A percentile compares a stretch with the other conserved stretches of the same genome.
phyloP scores from a whole-genome alignment of 2,329 filamentous ascomycete genomes.

The Neurospora crassa region DNA sequence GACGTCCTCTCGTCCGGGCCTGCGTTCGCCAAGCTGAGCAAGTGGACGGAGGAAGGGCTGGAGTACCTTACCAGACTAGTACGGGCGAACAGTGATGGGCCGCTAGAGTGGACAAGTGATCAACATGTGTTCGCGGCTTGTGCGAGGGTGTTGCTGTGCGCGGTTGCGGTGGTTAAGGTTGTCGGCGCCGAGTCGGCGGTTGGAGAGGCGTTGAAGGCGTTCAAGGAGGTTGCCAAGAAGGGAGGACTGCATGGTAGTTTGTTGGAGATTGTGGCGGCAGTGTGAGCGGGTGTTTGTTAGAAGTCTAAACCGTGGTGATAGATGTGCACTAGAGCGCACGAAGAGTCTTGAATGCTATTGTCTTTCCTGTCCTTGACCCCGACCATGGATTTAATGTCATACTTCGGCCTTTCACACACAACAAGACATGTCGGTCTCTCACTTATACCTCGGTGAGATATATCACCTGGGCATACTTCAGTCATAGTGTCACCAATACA shows the following conservation, averaged over 20 bases:
- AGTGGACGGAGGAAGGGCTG: conserved; percentile 14
- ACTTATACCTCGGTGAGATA: neutral
- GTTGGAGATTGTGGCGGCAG: conserved; percentile 11
- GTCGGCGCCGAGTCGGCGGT: conserved; percentile 2
- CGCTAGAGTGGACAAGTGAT: conserved; percentile 20
- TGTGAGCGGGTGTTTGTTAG: neutral
- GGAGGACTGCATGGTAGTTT: conserved; percentile 17
- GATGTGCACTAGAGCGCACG: neutral
- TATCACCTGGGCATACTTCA: neutral
- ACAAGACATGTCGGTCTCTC: neutral
- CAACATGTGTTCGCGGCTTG: conserved; percentile 21
- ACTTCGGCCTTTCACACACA: neutral
- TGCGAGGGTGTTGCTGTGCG: conserved; percentile 15
- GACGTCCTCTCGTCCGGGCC: neutral
- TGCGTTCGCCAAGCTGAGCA: conserved; percentile 4
- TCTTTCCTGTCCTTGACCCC: neutral
- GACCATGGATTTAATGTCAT: neutral
- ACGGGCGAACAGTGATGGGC: conserved; percentile 12
- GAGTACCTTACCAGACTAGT: conserved; percentile 9
- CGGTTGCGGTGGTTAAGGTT: conserved; percentile 8
- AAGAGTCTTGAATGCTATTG: neutral
- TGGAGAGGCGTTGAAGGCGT: conserved; percentile 9
- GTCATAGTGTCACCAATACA: neutral
- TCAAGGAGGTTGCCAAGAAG: conserved; percentile 8
- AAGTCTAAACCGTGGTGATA: neutral